These are phyloP conservation scores for Poa pratensis DNA, from an alignment of 176 grass and related monocot genomes.

Conservation along the genomic window DNA sequence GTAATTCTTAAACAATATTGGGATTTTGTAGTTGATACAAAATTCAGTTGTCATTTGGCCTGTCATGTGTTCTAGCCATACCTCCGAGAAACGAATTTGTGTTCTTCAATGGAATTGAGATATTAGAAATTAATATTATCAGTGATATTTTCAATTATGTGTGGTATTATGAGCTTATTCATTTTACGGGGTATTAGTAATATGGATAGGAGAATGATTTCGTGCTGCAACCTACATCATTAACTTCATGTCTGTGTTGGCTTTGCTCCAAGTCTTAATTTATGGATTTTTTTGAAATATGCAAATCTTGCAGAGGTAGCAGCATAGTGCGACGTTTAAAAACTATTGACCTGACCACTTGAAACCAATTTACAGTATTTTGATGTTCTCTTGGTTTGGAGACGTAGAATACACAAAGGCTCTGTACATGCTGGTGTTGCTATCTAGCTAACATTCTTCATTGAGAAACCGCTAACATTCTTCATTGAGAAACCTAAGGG, in stretches of 20 bases:
- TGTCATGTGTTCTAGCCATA: background rate
- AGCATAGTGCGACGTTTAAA: background rate
- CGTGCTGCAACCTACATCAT: background rate
- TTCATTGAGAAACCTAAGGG: background rate
- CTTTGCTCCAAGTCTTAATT: background rate
- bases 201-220: background rate
- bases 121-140: background rate
- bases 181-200: background rate
- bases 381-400: background rate
- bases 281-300: background rate
- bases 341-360: background rate
- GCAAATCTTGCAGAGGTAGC: background rate
- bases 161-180: background rate
- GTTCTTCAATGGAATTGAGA: background rate
- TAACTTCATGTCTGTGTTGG: background rate
- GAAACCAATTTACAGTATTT: conserved; percentile 22
- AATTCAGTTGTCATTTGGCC: background rate
- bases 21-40: background rate
- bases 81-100: conserved; percentile 10
- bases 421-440: conserved; percentile 25
- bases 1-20: background rate
- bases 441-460: conserved; percentile 5
- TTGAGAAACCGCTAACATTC: background rate
- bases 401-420: background rate
- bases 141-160: background rate